These are phyloP conservation scores for Canavalia ensiformis DNA, from an alignment of 306 rosid genomes.

Conservation along the genomic window DNA sequence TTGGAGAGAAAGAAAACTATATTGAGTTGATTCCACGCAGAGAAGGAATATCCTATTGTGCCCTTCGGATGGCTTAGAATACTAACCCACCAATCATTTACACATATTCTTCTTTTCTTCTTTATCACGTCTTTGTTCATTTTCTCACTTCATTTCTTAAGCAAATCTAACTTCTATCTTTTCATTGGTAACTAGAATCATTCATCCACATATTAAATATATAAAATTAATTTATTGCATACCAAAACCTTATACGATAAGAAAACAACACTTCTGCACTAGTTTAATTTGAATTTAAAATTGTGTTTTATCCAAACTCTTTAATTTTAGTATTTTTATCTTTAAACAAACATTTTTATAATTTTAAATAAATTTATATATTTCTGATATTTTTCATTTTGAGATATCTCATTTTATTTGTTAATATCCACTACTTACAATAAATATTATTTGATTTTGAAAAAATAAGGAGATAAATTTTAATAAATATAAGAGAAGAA, in stretches of 20 bases:
- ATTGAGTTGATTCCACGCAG: slow-evolving; percentile 46
- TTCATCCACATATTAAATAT: neutral
- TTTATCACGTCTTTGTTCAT: slow-evolving; percentile 23
- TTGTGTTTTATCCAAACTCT: too few species aligned
- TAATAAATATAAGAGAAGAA: too few species aligned
- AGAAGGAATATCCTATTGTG: slow-evolving; percentile 62
- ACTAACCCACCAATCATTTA: slow-evolving; percentile 39
- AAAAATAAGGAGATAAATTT: too few species aligned
- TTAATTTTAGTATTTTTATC: too few species aligned
- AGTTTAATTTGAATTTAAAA: neutral
- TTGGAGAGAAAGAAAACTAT: neutral
- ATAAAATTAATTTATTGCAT: neutral
- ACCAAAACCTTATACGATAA: neutral
- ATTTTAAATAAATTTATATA: too few species aligned
- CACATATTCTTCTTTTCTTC: neutral
- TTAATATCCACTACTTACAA: too few species aligned
- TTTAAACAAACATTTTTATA: too few species aligned
- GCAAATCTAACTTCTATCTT: slow-evolving; percentile 19
- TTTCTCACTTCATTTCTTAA: neutral
- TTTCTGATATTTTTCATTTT: too few species aligned
- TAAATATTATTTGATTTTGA: too few species aligned
- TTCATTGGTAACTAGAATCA: neutral
- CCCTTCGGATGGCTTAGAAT: slow-evolving; percentile 43
- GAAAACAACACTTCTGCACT: neutral
- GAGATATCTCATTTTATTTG: too few species aligned